Base-by-base conservation (phyloP, 352 stramenopile genomes). In the Phytopythium sindhum region DNA sequence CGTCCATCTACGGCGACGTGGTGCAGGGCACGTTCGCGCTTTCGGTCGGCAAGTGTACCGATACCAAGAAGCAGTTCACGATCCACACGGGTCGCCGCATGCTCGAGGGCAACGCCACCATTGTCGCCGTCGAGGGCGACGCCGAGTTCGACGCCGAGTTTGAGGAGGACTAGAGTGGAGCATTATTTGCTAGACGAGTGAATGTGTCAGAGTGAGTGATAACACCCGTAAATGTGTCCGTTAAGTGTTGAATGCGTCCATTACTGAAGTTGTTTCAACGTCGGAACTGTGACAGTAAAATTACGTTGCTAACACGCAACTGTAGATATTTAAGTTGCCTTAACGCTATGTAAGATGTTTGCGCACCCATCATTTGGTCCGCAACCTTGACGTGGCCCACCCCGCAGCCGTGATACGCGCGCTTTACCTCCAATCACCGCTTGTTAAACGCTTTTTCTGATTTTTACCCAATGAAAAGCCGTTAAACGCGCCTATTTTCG, bases 31-130 rank as follows among this genome's bases (percentile, higher is more conserved):
- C 53, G 19, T 69, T 75, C 21, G 53, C 65, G 5, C 52, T 85
- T 3, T 57, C 65, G 11, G 50, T 62, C 9, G 72, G 67, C 28
- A 54, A 72, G 51, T 84, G 75, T 54, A 72, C 69, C 0, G 60
- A 78, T 26, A 74, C 66, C 8, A 44, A 70, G 29, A 56, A 54
- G 21, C 72, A 83, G 59, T 85, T 83, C 39, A 60, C 35, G 33
- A 60, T 37, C 19, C 23, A 21, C 54, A 60, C 54, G 33, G 50
- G 5, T 12, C 54, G 54, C 35, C 15, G 17, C 21, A 17, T 58
- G 26, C 4, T 39, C 31, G 21, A 54, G 45, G 19, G 33, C 45
- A 35, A 64, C 65, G 23, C 33, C 45, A 33, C 42, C 44, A 39
- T 23, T 39, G n/a, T 17, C 21, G 11, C 42, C 24, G 26, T 48